Base-by-base conservation (phyloP, 2,329 filamentous ascomycete genomes). In the Ascochyta fabae region DNA sequence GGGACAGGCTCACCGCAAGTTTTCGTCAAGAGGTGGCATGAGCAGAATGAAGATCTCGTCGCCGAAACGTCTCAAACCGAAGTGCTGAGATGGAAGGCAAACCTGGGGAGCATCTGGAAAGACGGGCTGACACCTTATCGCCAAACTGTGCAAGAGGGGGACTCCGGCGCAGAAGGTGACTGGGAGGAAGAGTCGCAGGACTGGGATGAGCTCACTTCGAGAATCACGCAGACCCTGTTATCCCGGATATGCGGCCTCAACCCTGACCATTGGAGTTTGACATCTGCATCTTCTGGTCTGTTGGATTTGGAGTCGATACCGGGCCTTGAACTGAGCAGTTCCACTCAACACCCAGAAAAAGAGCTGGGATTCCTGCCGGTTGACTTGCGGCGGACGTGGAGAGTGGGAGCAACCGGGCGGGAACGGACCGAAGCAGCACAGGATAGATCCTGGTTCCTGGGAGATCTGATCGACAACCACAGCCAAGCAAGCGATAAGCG, bases 371-470 rank as follows among this genome's bases (percentile, higher is more conserved):
- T 88, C 56, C 69, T 88, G 4, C 83, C 84, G 0, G 77, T 88
- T 49, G 81, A 88, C 57, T 72, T 88, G 38, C 86, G 84, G 69
- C 79, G 79, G 63, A 88, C 86, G 2, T 88, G 86, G 86, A 78
- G 83, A 24, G 77, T 80, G 24, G 85, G 83, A 1, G 85, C 86
- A 9, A 83, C 86, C 8, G 86, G 86, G 0, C 77, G 84, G 6
- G 85, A 87, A 65, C 78, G 86, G 27, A 88, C 85, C 10, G 82
- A 87, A 60, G 84, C 82, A 29, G 86, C 86, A 6, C 79, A 84
- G 65, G 86, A 88, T 68, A 79, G 84, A 26, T 85, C 83, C 2
- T 88, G 86, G 86, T 83, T 83, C 19, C 72, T 88, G 24, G 78
- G 79, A 0, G 78, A 85, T 35, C 64, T 88, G 12, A 76, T 85